Evolutionary conservation across 78 protist genomes (phyloP).

Genomic region (Cavenderia fasciculata): DNA sequence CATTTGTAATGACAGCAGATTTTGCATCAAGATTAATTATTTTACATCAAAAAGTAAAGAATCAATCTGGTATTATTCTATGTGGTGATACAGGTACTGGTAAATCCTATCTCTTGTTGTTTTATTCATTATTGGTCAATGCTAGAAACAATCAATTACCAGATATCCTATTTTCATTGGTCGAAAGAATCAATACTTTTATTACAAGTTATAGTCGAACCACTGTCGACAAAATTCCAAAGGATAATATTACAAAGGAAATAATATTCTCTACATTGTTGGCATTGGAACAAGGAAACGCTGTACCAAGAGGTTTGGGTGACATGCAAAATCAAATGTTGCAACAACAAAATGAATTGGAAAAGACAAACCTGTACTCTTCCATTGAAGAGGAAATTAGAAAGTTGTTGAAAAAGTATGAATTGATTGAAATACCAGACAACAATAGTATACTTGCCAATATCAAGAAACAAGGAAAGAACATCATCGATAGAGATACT

Average conservation of each 20-base stretch:
- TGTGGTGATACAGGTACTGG: conserved; percentile 83
- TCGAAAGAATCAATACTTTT: conserved; percentile 4
- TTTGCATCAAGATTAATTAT: conserved; percentile 26
- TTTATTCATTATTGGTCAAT: conserved; percentile 39
- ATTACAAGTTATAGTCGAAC: too few relatives aligned
- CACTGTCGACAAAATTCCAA: too few relatives aligned
- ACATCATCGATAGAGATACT: neutral
- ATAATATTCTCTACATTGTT: too few relatives aligned
- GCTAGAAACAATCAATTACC: conserved; percentile 11
- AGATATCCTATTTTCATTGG: neutral
- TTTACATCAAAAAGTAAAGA: conserved; percentile 46
- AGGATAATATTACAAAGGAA: neutral
- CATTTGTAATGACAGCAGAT: conserved; percentile 51
- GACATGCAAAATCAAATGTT: too few relatives aligned
- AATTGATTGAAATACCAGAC: neutral
- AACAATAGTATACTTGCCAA: neutral
- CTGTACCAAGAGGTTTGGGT: too few relatives aligned
- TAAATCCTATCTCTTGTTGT: conserved; percentile 42
- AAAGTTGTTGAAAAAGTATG: neutral
- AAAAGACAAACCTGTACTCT: neutral
- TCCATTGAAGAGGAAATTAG: neutral
- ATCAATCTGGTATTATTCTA: conserved; percentile 22
- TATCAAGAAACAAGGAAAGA: neutral
- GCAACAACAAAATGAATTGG: too few relatives aligned
- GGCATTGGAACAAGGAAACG: too few relatives aligned